These are phyloP conservation scores for Filobasidium floriforme DNA, from an alignment of 768 basidiomycete species.

Conservation along the genomic window DNA sequence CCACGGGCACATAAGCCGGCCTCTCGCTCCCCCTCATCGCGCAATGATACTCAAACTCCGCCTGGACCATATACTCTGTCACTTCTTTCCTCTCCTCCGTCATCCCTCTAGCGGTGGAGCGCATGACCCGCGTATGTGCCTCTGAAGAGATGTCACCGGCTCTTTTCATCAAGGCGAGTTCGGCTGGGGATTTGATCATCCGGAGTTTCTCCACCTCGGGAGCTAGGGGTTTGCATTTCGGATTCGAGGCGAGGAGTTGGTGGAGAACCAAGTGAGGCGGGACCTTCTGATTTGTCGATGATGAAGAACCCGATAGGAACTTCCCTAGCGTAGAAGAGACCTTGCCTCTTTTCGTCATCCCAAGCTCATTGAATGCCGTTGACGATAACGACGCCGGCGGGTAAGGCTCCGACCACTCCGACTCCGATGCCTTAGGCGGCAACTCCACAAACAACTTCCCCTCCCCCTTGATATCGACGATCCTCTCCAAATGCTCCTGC, in stretches of 20 bases:
- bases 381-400: conserved; percentile 22
- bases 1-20: conserved; percentile 94
- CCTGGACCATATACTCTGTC: conserved; percentile 50
- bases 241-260: conserved; percentile 46
- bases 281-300: conserved; percentile 12
- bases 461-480: conserved; percentile 43
- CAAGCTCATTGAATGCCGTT: no score
- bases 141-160: conserved; percentile 82
- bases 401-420: conserved; percentile 22
- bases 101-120: neutral
- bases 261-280: conserved; percentile 41
- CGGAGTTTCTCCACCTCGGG: conserved; percentile 65
- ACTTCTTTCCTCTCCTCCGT: neutral
- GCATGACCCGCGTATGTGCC: conserved; percentile 69
- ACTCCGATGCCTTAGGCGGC: conserved; percentile 39
- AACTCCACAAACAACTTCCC: conserved; percentile 50
- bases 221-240: conserved; percentile 53
- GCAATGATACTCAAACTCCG: conserved; percentile 87
- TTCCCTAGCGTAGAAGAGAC: neutral
- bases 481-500: conserved; percentile 53
- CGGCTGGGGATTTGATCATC: conserved; percentile 68
- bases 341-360: no score
- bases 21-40: conserved; percentile 70
- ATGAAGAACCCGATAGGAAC: neutral
- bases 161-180: conserved; percentile 67